Evolutionary conservation across 805 yeast species (phyloP).

Genomic region (Cyberlindnera nakhonratchasimensis): DNA sequence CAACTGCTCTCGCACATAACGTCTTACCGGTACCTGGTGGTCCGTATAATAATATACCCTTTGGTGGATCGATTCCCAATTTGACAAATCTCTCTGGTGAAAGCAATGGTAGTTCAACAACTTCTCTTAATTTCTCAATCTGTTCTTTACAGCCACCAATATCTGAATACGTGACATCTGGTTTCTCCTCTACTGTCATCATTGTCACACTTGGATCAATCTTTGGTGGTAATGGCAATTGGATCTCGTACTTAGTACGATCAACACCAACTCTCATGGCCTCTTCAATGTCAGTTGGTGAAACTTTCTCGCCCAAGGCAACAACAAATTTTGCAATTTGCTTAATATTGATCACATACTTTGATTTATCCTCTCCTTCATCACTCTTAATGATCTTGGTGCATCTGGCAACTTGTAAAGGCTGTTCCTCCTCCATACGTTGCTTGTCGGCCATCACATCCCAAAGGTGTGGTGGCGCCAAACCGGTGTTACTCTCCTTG

Average conservation of each 20-base stretch:
- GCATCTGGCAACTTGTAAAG: slow-evolving; percentile 97
- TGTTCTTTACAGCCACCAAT: slow-evolving; percentile 99
- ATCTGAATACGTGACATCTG: slow-evolving; percentile 97
- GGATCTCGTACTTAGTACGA: slow-evolving; percentile 93
- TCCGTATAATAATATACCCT: slow-evolving; percentile 93
- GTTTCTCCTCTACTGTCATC: slow-evolving; percentile 99
- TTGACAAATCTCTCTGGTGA: slow-evolving; percentile 97
- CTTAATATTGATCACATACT: slow-evolving; percentile 93
- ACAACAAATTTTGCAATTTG: slow-evolving; percentile 98
- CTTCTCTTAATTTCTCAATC: slow-evolving; percentile 93
- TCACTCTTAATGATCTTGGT: slow-evolving; percentile 83
- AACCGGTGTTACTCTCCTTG: slow-evolving; percentile 96
- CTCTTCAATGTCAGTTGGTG: slow-evolving; percentile 98
- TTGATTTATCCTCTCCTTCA: slow-evolving; percentile 73
- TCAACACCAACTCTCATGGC: slow-evolving; percentile 99
- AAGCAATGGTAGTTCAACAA: slow-evolving; percentile 87
- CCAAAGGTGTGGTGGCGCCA: slow-evolving; percentile 96
- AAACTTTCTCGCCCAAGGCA: slow-evolving; percentile 91
- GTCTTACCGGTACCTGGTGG: slow-evolving; percentile 99
- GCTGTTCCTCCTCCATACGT: slow-evolving; percentile 89
- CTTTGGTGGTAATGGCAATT: slow-evolving; percentile 94
- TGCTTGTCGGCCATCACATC: slow-evolving; percentile 96
- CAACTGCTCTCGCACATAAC: slow-evolving; percentile 97
- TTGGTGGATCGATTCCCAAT: slow-evolving; percentile 98
- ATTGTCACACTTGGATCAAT: slow-evolving; percentile 97